Conservation (phyloP, 257 asterid species). For the Plantago major region DNA sequence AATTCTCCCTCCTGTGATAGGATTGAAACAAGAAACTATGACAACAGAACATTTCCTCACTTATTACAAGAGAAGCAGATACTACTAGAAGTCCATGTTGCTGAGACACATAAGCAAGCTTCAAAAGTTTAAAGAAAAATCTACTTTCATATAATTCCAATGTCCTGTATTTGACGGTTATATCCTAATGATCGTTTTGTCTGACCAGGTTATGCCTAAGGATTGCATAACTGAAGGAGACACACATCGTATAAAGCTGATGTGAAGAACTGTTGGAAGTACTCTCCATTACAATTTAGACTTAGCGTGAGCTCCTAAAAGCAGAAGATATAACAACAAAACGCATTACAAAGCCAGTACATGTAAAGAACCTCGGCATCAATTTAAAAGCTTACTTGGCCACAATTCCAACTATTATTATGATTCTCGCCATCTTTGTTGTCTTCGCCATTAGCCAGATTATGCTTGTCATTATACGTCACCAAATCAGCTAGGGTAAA, state of each 20-base stretch:
- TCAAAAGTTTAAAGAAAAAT: constrained; percentile 1
- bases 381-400: constrained; percentile 51
- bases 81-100: background rate
- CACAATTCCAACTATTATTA: constrained; percentile 98
- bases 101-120: background rate
- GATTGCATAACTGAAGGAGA: too few species aligned
- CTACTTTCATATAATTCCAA: background rate
- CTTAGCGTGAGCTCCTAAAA: too few species aligned
- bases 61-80: background rate
- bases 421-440: constrained; percentile 96
- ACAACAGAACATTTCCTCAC: background rate
- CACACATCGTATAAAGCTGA: too few species aligned
- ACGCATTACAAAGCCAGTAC: background rate
- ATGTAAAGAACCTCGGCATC: constrained; percentile 3
- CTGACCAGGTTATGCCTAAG: too few species aligned
- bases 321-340: too few species aligned
- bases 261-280: too few species aligned
- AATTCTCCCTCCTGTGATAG: constrained; percentile 82
- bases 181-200: too few species aligned
- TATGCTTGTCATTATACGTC: constrained; percentile 84
- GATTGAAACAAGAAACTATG: constrained; percentile 15
- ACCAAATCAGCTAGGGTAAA: constrained; percentile 96
- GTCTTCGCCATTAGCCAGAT: constrained; percentile 89
- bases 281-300: too few species aligned
- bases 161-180: background rate